A percentile compares a stretch with the other conserved stretches of the same genome.
Evolutionary conservation across 2,329 filamentous ascomycete genomes (phyloP).

Genomic region (Aspergillus floridensis): DNA sequence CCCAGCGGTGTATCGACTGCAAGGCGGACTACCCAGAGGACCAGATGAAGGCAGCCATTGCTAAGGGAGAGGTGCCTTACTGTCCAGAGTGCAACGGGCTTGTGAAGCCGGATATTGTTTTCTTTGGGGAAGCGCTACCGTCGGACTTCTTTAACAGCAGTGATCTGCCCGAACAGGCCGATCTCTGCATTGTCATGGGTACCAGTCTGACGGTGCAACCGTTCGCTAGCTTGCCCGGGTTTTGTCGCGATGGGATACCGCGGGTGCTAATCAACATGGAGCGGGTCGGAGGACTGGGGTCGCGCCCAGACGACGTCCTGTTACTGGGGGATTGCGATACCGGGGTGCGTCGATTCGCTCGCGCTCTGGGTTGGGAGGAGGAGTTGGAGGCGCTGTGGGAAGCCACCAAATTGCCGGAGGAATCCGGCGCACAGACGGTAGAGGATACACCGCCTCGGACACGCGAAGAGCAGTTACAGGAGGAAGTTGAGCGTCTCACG

Average conservation of each 20-base stretch:
- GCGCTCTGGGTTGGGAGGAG: slow-evolving; percentile 77
- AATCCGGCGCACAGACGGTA: slow-evolving; percentile 52
- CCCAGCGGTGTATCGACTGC: slow-evolving; percentile 89
- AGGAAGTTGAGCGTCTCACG: slow-evolving; percentile 59
- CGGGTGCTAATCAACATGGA: slow-evolving; percentile 87
- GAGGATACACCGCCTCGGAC: slow-evolving; percentile 40
- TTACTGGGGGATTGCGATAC: slow-evolving; percentile 78
- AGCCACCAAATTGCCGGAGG: slow-evolving; percentile 55
- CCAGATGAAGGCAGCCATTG: slow-evolving; percentile 69
- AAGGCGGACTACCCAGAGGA: slow-evolving; percentile 67
- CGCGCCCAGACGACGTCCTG: slow-evolving; percentile 77
- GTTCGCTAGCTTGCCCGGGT: slow-evolving; percentile 74
- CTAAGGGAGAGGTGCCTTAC: slow-evolving; percentile 64
- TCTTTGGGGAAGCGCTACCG: slow-evolving; percentile 79
- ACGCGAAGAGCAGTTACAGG: slow-evolving; percentile 56
- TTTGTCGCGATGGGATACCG: slow-evolving; percentile 62
- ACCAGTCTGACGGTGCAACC: slow-evolving; percentile 86
- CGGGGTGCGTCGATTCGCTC: slow-evolving; percentile 74
- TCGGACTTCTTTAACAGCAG: slow-evolving; percentile 61
- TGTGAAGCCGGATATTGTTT: slow-evolving; percentile 93
- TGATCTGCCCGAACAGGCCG: slow-evolving; percentile 59
- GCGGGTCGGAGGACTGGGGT: slow-evolving; percentile 73
- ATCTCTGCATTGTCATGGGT: slow-evolving; percentile 81
- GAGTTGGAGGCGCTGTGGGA: slow-evolving; percentile 79
- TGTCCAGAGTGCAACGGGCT: slow-evolving; percentile 72